Percentiles rank a stretch among this genome's conserved stretches.
These are phyloP conservation scores for Heliamphora exappendiculata DNA, from an alignment of 148 eudicot species.

Conservation along the genomic window DNA sequence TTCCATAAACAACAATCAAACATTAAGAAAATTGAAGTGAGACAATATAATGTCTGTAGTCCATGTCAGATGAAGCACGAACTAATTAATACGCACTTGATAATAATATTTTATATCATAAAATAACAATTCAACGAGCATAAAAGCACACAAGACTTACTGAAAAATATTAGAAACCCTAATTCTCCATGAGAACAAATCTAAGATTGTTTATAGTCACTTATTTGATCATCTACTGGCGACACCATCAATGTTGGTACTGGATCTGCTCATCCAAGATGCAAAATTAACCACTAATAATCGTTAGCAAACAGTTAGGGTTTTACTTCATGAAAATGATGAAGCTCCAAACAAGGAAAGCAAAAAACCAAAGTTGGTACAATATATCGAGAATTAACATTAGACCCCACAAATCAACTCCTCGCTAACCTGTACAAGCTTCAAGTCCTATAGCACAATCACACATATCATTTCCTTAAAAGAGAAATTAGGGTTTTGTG, in stretches of 20 bases:
- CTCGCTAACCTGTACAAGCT: background rate
- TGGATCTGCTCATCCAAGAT: background rate
- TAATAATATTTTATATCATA: background rate
- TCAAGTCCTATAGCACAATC: background rate
- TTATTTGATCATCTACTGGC: background rate
- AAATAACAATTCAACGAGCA: background rate
- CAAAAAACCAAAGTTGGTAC: background rate
- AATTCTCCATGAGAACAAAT: background rate
- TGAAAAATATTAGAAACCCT: background rate
- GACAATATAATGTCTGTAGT: background rate
- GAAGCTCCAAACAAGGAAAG: background rate
- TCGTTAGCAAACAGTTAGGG: background rate
- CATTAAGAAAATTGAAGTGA: background rate
- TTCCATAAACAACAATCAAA: too few species aligned
- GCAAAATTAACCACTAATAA: background rate
- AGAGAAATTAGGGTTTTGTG: background rate
- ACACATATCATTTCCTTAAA: background rate
- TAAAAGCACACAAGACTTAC: background rate
- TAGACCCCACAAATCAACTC: constrained; percentile 6
- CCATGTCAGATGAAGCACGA: background rate
- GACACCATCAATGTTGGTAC: background rate
- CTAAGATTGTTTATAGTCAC: background rate
- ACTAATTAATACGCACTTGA: background rate
- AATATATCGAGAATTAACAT: background rate
- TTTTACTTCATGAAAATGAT: background rate